phyloP scores from a whole-genome alignment of 495 filamentous ascomycete species.

The Penicillium steckii region DNA sequence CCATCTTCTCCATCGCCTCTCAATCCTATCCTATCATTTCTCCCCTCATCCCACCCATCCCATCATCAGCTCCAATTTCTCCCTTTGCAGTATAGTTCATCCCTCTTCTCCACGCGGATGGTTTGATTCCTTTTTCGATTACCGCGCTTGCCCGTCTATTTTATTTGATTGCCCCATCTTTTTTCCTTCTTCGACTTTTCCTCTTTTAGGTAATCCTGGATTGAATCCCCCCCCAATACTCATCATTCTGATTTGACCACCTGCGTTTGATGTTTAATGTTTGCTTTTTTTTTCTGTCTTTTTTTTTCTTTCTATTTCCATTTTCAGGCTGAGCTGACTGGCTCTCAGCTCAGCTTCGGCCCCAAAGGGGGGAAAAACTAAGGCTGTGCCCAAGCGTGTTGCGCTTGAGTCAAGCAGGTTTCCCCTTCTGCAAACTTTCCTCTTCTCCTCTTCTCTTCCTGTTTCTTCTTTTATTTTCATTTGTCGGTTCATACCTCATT shows the following conservation, averaged over 20 bases:
- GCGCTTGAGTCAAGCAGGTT: constrained; percentile 12
- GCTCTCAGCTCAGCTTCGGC: constrained; percentile 59
- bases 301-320: constrained; percentile 16
- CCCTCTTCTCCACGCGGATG: neutral
- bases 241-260: neutral
- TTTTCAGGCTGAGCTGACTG: constrained; percentile 50
- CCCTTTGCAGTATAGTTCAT: constrained; percentile 13
- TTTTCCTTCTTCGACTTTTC: neutral
- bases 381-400: constrained; percentile 13
- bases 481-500: constrained; percentile 22
- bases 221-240: no score
- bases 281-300: constrained; percentile 12
- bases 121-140: constrained; percentile 21
- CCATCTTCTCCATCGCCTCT: constrained; percentile 1
- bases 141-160: constrained; percentile 23
- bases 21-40: neutral
- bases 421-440: neutral
- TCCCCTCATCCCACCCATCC: neutral
- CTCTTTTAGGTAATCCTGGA: no score
- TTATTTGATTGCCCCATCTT: constrained; percentile 6
- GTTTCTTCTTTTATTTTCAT: constrained; percentile 22
- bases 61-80: constrained; percentile 4
- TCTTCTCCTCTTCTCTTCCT: neutral
- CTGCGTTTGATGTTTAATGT: constrained; percentile 1
- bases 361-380: neutral